Conservation (phyloP, 1,139 yeast genomes). For the Saccharomyces hybrid region DNA sequence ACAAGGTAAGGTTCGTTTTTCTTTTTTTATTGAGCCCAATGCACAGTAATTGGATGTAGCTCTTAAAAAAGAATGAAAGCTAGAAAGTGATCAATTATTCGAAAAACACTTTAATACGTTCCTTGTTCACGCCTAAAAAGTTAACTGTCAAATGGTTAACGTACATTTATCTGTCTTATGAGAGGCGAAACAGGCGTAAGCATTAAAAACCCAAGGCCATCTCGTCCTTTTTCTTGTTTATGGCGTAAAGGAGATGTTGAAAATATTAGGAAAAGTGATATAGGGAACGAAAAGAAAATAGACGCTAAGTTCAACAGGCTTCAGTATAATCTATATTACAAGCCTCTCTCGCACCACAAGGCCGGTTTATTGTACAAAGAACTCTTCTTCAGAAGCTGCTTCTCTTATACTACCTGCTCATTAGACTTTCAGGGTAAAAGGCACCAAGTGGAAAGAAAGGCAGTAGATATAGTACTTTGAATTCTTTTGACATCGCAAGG, state of each 20-base stretch:
- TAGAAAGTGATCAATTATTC: neutral
- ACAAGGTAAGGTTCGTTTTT: neutral
- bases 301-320: neutral
- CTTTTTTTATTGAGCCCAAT: neutral
- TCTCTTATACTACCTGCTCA: neutral
- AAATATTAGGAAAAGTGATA: neutral
- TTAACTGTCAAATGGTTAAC: no score
- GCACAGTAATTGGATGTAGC: neutral
- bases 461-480: neutral
- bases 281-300: neutral
- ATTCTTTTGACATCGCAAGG: neutral
- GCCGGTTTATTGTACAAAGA: neutral
- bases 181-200: neutral
- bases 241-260: conserved; percentile 1
- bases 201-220: neutral
- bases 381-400: neutral
- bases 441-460: neutral
- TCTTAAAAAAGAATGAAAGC: neutral
- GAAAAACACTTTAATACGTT: neutral
- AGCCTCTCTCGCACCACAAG: neutral
- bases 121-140: neutral
- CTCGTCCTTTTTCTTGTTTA: neutral
- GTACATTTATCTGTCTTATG: neutral
- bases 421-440: neutral
- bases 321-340: neutral